A percentile compares a stretch with the other conserved stretches of the same genome.
These are phyloP conservation scores for Clathrus columnatus DNA, from an alignment of 768 basidiomycete species.

Conservation along the genomic window DNA sequence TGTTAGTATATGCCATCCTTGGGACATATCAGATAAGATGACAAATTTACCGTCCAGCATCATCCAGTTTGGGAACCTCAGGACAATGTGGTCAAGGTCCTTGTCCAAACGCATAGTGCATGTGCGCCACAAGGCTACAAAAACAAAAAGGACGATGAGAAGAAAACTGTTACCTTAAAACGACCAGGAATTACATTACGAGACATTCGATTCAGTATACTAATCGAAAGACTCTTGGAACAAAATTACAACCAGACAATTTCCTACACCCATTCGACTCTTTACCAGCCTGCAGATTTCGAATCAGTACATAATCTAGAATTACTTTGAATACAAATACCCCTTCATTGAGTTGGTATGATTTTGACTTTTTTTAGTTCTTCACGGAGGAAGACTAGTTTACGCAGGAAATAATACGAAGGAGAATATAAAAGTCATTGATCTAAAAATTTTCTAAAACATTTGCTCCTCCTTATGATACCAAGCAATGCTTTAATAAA, in stretches of 20 bases:
- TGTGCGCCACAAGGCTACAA: not conserved
- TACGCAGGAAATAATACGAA: too few species aligned
- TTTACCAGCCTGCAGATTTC: not conserved
- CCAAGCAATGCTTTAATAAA: too few species aligned
- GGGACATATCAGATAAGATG: not conserved
- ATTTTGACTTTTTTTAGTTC: too few species aligned
- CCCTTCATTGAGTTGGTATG: too few species aligned
- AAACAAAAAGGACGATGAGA: not conserved
- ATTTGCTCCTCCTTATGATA: too few species aligned
- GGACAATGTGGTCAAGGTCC: slow-evolving; percentile 1
- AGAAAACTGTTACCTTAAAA: not conserved
- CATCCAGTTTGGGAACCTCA: not conserved
- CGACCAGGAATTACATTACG: slow-evolving; percentile 38
- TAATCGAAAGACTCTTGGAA: slow-evolving; percentile 25
- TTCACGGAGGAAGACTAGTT: too few species aligned
- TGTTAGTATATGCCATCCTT: not conserved
- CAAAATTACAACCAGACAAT: not conserved
- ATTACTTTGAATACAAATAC: not conserved
- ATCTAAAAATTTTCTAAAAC: too few species aligned
- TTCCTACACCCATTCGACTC: not conserved
- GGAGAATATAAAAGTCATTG: too few species aligned
- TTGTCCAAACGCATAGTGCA: slow-evolving; percentile 12
- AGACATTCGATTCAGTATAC: slow-evolving; percentile 41
- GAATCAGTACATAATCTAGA: slow-evolving; percentile 4
- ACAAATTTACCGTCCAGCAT: not conserved